A percentile compares a stretch with the other conserved stretches of the same genome.
Evolutionary conservation across 2,329 filamentous ascomycete genomes (phyloP).

Genomic region (Fusarium nurragi): DNA sequence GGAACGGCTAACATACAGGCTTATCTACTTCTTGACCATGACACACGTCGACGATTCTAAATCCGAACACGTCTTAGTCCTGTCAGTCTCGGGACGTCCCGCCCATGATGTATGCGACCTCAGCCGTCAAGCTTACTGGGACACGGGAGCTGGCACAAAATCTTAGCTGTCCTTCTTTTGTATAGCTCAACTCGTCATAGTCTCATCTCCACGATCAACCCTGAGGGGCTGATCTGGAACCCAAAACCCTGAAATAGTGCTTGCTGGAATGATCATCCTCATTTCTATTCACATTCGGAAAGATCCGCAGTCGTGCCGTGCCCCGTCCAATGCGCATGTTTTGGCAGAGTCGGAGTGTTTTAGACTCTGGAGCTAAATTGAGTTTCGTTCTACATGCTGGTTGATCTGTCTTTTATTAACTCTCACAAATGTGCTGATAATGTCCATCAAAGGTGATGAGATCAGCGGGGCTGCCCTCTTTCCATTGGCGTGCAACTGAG

Average conservation of each 20-base stretch:
- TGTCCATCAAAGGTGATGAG: not conserved
- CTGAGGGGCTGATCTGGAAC: not conserved
- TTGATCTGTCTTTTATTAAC: not conserved
- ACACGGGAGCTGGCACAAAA: not conserved
- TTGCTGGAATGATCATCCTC: not conserved
- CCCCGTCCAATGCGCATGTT: not conserved
- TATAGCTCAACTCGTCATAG: not conserved
- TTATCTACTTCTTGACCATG: not conserved
- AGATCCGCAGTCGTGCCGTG: not conserved
- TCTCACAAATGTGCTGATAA: not conserved
- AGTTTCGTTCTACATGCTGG: not conserved
- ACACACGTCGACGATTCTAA: not conserved
- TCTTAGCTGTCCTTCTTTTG: no score
- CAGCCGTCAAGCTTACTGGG: not conserved
- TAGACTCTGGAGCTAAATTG: not conserved
- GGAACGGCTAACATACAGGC: no score
- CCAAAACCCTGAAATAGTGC: not conserved
- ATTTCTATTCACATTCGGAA: not conserved
- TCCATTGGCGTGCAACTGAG: not conserved
- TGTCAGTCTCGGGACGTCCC: not conserved
- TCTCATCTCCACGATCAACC: fast-evolving
- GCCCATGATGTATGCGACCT: not conserved
- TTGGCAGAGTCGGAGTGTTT: not conserved
- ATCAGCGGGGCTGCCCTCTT: not conserved
- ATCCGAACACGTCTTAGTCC: not conserved